Conservation (phyloP, 768 basidiomycete species). For the Macrolepiota albuminosa region DNA sequence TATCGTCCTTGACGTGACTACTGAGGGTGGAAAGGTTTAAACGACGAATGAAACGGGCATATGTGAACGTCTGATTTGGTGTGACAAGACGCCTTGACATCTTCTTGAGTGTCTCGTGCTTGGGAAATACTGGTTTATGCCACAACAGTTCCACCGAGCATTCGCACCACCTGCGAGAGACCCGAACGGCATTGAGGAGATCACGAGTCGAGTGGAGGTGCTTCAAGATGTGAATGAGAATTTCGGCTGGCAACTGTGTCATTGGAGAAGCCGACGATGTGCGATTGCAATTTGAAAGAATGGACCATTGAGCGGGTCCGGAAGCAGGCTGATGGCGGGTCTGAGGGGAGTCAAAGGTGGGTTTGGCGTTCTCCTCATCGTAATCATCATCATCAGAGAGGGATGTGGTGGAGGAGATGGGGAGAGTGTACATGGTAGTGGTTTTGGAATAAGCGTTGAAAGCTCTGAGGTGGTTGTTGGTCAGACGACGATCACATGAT, state of each 20-base stretch:
- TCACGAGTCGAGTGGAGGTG: constrained; percentile 73
- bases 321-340: constrained; percentile 31
- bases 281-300: constrained; percentile 12
- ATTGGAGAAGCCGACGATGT: constrained; percentile 48
- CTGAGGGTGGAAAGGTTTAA: constrained; percentile 83
- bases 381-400: constrained; percentile 74
- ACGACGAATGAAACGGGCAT: constrained; percentile 82
- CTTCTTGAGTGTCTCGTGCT: constrained; percentile 64
- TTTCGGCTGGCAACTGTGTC: constrained; percentile 77
- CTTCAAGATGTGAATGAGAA: constrained; percentile 89
- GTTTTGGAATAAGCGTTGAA: constrained; percentile 21
- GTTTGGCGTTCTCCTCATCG: constrained; percentile 37
- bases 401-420: constrained; percentile 73
- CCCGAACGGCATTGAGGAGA: constrained; percentile 69
- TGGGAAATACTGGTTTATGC: constrained; percentile 81
- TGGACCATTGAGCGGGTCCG: constrained; percentile 68
- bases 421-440: constrained; percentile 45
- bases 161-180: constrained; percentile 92
- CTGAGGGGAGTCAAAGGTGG: constrained; percentile 49
- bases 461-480: constrained; percentile 7
- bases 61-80: constrained; percentile 75
- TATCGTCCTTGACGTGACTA: constrained; percentile 63
- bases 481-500: constrained; percentile 14
- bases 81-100: constrained; percentile 69
- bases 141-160: constrained; percentile 93